phyloP scores from a whole-genome alignment of 176 grass and related monocot genomes.

The Phragmites australis region DNA sequence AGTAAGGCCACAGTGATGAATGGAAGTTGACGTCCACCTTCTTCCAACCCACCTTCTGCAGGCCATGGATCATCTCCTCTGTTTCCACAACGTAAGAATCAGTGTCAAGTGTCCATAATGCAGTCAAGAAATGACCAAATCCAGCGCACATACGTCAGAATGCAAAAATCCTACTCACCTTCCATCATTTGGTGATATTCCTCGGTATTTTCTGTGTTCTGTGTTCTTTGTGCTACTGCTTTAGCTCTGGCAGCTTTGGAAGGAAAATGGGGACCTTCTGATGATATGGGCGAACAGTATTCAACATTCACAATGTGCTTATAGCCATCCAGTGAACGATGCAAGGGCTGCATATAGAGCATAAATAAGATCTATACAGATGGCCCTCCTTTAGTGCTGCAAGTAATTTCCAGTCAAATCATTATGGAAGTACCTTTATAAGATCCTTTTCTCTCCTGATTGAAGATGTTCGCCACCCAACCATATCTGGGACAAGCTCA shows the following conservation, averaged over 20 bases:
- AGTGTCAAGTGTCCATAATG: not conserved
- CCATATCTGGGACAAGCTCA: conserved; percentile 74
- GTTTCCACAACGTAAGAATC: conserved; percentile 5
- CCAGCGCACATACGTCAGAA: not conserved
- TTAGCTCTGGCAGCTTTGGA: conserved; percentile 62
- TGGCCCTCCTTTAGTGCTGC: not conserved
- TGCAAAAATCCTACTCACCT: conserved; percentile 36
- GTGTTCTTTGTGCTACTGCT: conserved; percentile 58
- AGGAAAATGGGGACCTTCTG: conserved; percentile 66
- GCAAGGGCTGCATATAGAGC: conserved; percentile 50
- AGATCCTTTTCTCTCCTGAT: conserved; percentile 79
- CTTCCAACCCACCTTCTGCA: conserved; percentile 90
- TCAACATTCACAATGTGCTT: conserved; percentile 80
- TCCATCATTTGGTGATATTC: conserved; percentile 81
- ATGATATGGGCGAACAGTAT: conserved; percentile 54
- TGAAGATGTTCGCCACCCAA: conserved; percentile 93
- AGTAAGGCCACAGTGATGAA: conserved; percentile 70
- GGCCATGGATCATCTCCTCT: conserved; percentile 85
- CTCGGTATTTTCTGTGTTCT: conserved; percentile 63
- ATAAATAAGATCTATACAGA: not conserved
- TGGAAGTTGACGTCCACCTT: conserved; percentile 93
- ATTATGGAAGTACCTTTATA: conserved; percentile 33
- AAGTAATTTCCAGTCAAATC: not conserved
- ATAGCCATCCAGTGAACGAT: conserved; percentile 62
- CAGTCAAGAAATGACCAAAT: not conserved